phyloP scores from a whole-genome alignment of 129 eudicot species.

The Flaveria ramosissima region DNA sequence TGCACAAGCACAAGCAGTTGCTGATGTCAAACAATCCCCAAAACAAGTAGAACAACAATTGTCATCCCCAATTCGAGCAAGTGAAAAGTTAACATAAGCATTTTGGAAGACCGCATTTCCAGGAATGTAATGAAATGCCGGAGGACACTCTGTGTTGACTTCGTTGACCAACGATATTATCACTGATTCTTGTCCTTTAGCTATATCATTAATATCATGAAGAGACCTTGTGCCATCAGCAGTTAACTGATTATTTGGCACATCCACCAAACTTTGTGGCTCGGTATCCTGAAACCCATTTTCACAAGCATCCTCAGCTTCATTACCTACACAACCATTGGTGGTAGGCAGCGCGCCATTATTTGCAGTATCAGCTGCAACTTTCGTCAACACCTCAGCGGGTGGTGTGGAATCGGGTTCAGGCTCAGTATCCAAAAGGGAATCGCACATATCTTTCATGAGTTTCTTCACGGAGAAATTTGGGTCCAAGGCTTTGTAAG shows the following conservation, averaged over 20 bases:
- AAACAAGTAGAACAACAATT: slow-evolving; percentile 68
- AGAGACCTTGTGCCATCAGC: slow-evolving; percentile 33
- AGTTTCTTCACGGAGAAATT: slow-evolving; percentile 55
- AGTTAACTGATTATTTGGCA: slow-evolving; percentile 32
- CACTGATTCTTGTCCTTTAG: slow-evolving; percentile 80
- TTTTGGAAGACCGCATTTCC: slow-evolving; percentile 67
- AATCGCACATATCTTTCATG: slow-evolving; percentile 68
- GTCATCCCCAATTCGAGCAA: slow-evolving; percentile 74
- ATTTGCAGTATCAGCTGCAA: slow-evolving; percentile 18
- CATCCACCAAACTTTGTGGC: slow-evolving; percentile 43
- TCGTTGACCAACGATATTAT: slow-evolving; percentile 58
- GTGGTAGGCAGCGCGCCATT: neutral
- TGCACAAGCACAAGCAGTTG: slow-evolving; percentile 74
- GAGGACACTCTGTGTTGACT: slow-evolving; percentile 60
- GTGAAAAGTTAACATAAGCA: slow-evolving; percentile 70
- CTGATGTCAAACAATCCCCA: slow-evolving; percentile 61
- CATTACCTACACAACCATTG: slow-evolving; percentile 28
- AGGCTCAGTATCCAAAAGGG: slow-evolving; percentile 50
- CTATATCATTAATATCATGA: slow-evolving; percentile 54
- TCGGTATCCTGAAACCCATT: slow-evolving; percentile 29
- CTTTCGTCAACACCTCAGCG: slow-evolving; percentile 28
- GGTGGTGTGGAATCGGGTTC: slow-evolving; percentile 38
- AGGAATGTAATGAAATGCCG: slow-evolving; percentile 75
- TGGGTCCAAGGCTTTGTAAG: slow-evolving; percentile 53
- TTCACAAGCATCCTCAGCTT: slow-evolving; percentile 27